Conservation (phyloP, 352 stramenopile genomes). For the Globisporangium cystogenes region DNA sequence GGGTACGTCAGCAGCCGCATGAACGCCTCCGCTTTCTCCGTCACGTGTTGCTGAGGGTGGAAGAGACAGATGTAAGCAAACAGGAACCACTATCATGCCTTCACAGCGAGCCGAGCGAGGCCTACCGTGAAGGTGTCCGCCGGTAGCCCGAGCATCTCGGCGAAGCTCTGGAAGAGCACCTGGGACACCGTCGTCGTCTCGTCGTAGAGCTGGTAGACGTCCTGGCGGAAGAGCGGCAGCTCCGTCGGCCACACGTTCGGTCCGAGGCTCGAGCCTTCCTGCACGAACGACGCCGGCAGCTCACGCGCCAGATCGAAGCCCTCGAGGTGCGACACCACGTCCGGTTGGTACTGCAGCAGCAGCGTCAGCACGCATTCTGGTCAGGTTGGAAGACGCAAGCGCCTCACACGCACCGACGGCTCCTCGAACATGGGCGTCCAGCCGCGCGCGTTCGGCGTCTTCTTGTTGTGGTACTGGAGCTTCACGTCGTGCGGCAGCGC, state of each 20-base stretch:
- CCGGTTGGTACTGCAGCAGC: slow-evolving; percentile 54
- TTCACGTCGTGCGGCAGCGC: slow-evolving; percentile 56
- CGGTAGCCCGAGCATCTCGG: slow-evolving; percentile 68
- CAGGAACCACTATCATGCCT: no score
- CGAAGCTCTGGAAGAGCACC: slow-evolving; percentile 69
- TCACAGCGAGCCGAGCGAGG: background rate
- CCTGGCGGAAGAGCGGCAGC: slow-evolving; percentile 47
- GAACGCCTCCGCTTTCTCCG: slow-evolving; percentile 64
- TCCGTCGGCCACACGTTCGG: slow-evolving; percentile 74
- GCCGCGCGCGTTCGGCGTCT: slow-evolving; percentile 58
- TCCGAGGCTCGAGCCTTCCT: slow-evolving; percentile 59
- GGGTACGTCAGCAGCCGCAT: slow-evolving; percentile 78
- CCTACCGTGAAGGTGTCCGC: slow-evolving; percentile 55
- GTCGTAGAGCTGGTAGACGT: slow-evolving; percentile 73
- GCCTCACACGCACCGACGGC: slow-evolving; percentile 40
- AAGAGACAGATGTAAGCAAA: background rate
- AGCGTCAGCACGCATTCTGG: background rate
- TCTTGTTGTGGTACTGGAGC: slow-evolving; percentile 74
- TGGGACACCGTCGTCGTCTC: slow-evolving; percentile 60
- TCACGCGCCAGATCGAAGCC: slow-evolving; percentile 71
- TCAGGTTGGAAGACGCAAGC: background rate
- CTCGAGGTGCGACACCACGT: slow-evolving; percentile 70
- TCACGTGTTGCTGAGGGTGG: slow-evolving; percentile 49
- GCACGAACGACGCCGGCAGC: slow-evolving; percentile 42
- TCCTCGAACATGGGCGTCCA: slow-evolving; percentile 85